Conservation (phyloP, 495 filamentous ascomycete genomes). For the Cercophora sp. region DNA sequence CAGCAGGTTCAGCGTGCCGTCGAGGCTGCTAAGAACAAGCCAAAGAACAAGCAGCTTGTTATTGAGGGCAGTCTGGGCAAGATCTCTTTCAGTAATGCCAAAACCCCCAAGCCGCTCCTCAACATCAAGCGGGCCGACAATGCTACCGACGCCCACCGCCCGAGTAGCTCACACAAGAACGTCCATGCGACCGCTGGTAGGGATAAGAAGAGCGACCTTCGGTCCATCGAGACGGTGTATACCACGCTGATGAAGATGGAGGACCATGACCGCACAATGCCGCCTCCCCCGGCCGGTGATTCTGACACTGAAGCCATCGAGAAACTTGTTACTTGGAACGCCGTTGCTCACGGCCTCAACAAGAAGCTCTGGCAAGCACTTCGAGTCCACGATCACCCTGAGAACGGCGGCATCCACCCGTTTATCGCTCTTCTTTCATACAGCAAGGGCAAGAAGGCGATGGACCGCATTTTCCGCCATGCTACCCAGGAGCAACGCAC, state of each 20-base stretch:
- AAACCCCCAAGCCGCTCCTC: slow-evolving; percentile 88
- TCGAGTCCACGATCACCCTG: slow-evolving; percentile 87
- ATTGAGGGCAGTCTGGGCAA: slow-evolving; percentile 98
- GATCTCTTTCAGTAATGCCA: slow-evolving; percentile 98
- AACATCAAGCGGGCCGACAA: slow-evolving; percentile 91
- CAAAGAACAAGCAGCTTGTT: slow-evolving; percentile 96
- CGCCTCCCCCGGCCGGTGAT: slow-evolving; percentile 58
- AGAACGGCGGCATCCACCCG: slow-evolving; percentile 71
- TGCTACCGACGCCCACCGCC: slow-evolving; percentile 45
- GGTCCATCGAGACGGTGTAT: slow-evolving; percentile 84
- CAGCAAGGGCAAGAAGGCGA: slow-evolving; percentile 91
- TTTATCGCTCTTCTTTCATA: slow-evolving; percentile 96
- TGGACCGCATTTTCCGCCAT: slow-evolving; percentile 91
- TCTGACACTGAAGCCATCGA: slow-evolving; percentile 60
- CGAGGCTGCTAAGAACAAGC: slow-evolving; percentile 92
- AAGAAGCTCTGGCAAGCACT: slow-evolving; percentile 75
- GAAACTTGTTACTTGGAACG: slow-evolving; percentile 66
- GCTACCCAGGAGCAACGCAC: slow-evolving; percentile 88
- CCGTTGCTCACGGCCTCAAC: slow-evolving; percentile 67
- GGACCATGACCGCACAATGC: slow-evolving; percentile 87
- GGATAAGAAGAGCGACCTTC: slow-evolving; percentile 77
- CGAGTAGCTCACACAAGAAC: slow-evolving; percentile 47
- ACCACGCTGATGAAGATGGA: slow-evolving; percentile 85
- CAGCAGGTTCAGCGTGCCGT: slow-evolving; percentile 97
- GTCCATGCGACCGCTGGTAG: slow-evolving; percentile 45